Evolutionary conservation across 2,329 filamentous ascomycete genomes (phyloP).

Genomic region (Fusarium succisae): DNA sequence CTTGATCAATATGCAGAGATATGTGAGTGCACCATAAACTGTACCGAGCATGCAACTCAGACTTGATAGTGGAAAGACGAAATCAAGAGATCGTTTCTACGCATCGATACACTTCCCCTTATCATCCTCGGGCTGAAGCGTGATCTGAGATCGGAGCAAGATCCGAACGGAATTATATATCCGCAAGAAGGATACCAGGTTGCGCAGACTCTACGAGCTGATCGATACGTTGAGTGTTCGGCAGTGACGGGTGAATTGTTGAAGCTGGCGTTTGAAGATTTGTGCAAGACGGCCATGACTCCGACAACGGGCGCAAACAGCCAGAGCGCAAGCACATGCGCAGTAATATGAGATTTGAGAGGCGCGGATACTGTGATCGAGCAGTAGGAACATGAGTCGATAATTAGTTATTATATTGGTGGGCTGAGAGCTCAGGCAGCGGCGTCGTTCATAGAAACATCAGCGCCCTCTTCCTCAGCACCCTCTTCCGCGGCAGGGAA

Average conservation of each 20-base stretch:
- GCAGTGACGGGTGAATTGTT: constrained; percentile 68
- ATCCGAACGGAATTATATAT: constrained; percentile 69
- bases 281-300: constrained; percentile 64
- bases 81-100: constrained; percentile 58
- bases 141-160: constrained; percentile 65
- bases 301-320: constrained; percentile 58
- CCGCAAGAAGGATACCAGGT: constrained; percentile 68
- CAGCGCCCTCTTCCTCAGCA: constrained; percentile 43
- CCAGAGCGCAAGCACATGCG: constrained; percentile 65
- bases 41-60: not conserved
- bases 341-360: constrained; percentile 53
- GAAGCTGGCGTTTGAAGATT: constrained; percentile 66
- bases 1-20: constrained; percentile 66
- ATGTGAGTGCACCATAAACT: constrained; percentile 53
- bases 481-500: constrained; percentile 49
- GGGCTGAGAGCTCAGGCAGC: constrained; percentile 36
- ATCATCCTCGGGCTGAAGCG: constrained; percentile 69
- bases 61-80: constrained; percentile 65
- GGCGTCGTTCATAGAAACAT: constrained; percentile 52
- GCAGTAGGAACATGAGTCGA: not conserved
- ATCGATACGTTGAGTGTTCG: constrained; percentile 72
- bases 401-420: not conserved
- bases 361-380: not conserved
- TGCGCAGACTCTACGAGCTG: constrained; percentile 67
- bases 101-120: constrained; percentile 61